A percentile compares a stretch with the other conserved stretches of the same genome.
Evolutionary conservation across 257 asterid species (phyloP).

Genomic region (Cinchona pubescens): DNA sequence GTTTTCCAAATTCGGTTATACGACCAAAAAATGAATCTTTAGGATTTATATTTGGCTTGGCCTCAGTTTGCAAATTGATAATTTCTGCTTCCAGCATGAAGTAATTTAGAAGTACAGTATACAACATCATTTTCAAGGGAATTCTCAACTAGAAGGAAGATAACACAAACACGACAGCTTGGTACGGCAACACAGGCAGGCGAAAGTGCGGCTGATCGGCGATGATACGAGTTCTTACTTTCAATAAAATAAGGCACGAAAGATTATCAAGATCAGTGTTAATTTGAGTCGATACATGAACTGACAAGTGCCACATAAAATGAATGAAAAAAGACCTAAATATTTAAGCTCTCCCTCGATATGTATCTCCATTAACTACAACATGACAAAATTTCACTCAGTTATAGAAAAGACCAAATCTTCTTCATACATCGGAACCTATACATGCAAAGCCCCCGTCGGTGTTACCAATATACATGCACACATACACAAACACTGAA

Average conservation of each 20-base stretch:
- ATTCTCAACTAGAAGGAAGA: conserved; percentile 8
- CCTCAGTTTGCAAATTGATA: not conserved
- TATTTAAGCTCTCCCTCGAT: not conserved
- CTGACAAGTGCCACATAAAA: not conserved
- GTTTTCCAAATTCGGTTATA: not conserved
- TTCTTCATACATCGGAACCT: not conserved
- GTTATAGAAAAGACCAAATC: not conserved
- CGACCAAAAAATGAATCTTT: not conserved
- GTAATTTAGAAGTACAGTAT: not conserved
- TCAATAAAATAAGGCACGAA: not conserved
- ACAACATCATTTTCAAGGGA: not conserved
- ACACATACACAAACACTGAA: not conserved
- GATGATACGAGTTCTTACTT: not conserved
- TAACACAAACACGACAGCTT: not conserved
- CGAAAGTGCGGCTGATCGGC: not conserved
- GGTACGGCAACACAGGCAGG: not conserved
- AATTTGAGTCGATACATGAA: not conserved
- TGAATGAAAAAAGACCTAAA: not conserved
- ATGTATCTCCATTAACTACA: not conserved
- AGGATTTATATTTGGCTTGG: not conserved
- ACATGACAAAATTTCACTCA: not conserved
- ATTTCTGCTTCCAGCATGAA: not conserved
- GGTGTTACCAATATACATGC: not conserved
- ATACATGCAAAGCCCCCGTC: not conserved
- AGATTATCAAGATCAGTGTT: not conserved